Percentiles rank a stretch among this genome's conserved stretches.
phyloP scores from a whole-genome alignment of 2,329 filamentous ascomycete species.

The Amylocarpus encephaloides region DNA sequence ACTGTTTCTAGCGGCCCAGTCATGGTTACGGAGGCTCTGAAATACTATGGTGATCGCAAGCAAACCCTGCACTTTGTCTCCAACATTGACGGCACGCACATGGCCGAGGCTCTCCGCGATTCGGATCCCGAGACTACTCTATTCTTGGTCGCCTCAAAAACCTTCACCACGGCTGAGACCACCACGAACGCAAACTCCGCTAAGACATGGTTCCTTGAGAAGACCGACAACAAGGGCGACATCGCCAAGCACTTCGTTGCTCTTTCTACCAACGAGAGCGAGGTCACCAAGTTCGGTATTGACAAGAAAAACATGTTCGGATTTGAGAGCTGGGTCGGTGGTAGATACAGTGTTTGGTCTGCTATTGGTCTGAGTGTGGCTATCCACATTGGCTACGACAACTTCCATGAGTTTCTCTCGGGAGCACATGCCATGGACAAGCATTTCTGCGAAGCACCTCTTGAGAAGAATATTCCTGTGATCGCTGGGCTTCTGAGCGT shows the following conservation, averaged over 20 bases:
- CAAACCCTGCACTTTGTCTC: slow-evolving; percentile 96
- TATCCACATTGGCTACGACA: slow-evolving; percentile 93
- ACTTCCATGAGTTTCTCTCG: slow-evolving; percentile 92
- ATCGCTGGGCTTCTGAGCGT: slow-evolving; percentile 90
- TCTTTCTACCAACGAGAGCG: slow-evolving; percentile 87
- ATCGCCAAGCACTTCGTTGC: slow-evolving; percentile 99
- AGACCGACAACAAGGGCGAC: slow-evolving; percentile 66
- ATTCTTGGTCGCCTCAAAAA: slow-evolving; percentile 98
- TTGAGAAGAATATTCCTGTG: slow-evolving; percentile 91
- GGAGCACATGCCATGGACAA: slow-evolving; percentile 97
- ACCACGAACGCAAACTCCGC: slow-evolving; percentile 95
- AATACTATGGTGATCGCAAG: slow-evolving; percentile 81
- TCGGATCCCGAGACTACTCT: slow-evolving; percentile 98
- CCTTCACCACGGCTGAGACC: slow-evolving; percentile 97
- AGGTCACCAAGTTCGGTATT: slow-evolving; percentile 98
- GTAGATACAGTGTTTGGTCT: slow-evolving; percentile 97
- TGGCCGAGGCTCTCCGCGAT: slow-evolving; percentile 81
- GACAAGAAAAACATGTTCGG: slow-evolving; percentile 99
- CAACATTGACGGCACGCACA: slow-evolving; percentile 98
- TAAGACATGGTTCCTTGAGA: slow-evolving; percentile 93
- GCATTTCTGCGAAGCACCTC: slow-evolving; percentile 87
- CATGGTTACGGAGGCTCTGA: slow-evolving; percentile 97
- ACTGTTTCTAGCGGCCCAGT: slow-evolving; percentile 68
- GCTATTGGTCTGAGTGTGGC: slow-evolving; percentile 93
- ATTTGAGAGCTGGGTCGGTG: slow-evolving; percentile 97